Conservation (phyloP, 345 rosid species). For the Psidium guajava region DNA sequence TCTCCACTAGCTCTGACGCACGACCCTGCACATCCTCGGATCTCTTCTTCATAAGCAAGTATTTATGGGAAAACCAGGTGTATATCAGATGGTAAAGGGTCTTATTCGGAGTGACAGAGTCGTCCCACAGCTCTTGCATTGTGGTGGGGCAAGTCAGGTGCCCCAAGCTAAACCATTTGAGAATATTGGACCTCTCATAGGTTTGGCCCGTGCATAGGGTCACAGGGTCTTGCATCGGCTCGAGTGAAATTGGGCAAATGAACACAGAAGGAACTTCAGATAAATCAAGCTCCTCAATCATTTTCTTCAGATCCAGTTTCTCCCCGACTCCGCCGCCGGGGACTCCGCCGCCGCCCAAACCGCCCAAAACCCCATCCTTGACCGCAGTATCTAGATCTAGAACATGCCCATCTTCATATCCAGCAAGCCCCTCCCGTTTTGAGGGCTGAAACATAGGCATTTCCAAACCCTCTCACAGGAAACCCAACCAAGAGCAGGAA, state of each 20-base stretch:
- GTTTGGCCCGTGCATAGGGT: slow-evolving; percentile 17
- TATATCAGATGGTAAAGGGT: slow-evolving; percentile 12
- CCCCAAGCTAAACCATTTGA: slow-evolving; percentile 14
- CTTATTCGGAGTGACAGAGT: slow-evolving; percentile 9
- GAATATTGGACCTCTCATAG: slow-evolving; percentile 11
- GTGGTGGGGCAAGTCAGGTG: slow-evolving; percentile 16
- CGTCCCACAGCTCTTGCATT: slow-evolving; percentile 17
- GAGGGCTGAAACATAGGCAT: slow-evolving; percentile 12
- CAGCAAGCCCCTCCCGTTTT: slow-evolving; percentile 3
- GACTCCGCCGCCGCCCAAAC: slow-evolving; percentile 1
- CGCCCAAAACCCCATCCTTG: slow-evolving; percentile 12
- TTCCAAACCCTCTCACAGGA: not conserved
- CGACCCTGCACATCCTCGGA: slow-evolving; percentile 14
- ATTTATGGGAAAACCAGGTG: slow-evolving; percentile 13
- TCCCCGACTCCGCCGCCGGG: slow-evolving; percentile 1
- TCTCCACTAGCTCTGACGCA: slow-evolving; percentile 5
- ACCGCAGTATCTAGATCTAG: slow-evolving; percentile 16
- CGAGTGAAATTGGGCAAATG: slow-evolving; percentile 16
- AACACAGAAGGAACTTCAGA: slow-evolving; percentile 10
- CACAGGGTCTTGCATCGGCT: slow-evolving; percentile 16
- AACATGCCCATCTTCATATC: slow-evolving; percentile 14
- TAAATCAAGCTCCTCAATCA: slow-evolving; percentile 12
- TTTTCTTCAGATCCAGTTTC: slow-evolving; percentile 13
- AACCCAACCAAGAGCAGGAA: not conserved
- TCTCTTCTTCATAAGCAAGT: slow-evolving; percentile 12